Evolutionary conservation across 163 green algal genomes (phyloP).

Genomic region (Volvox carteri): DNA sequence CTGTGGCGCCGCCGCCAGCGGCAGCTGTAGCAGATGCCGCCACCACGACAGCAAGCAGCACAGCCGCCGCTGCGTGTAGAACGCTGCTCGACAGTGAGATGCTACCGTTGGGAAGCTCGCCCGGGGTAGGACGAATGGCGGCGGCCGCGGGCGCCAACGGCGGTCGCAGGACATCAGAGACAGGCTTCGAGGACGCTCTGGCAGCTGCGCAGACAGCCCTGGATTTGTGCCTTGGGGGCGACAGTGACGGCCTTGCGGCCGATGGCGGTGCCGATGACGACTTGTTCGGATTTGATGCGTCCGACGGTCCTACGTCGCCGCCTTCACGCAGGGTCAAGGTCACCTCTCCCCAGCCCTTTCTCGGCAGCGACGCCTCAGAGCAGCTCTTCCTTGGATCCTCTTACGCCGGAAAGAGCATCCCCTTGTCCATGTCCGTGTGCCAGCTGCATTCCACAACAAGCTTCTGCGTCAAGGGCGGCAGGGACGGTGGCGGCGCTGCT

Average conservation of each 20-base stretch:
- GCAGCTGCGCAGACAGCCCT: slow-evolving; percentile 34
- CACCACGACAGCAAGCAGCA: too few relatives aligned
- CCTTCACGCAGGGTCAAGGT: background rate
- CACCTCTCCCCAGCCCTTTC: background rate
- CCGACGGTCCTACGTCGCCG: slow-evolving; percentile 3
- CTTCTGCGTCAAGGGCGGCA: slow-evolving; percentile 7
- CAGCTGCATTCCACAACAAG: slow-evolving; percentile 52
- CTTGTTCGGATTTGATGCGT: slow-evolving; percentile 35
- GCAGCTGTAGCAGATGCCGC: background rate
- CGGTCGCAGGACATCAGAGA: background rate
- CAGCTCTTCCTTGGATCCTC: background rate
- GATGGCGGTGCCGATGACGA: slow-evolving; percentile 25
- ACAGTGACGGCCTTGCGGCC: background rate
- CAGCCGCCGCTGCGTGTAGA: background rate
- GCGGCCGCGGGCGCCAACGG: background rate
- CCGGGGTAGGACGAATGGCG: background rate
- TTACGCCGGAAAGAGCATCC: background rate
- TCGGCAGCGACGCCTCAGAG: background rate
- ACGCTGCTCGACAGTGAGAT: background rate
- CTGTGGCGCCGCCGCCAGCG: background rate
- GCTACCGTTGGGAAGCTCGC: slow-evolving; percentile 18
- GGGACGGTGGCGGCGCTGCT: background rate
- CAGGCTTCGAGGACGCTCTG: slow-evolving; percentile 30
- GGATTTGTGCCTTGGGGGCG: slow-evolving; percentile 24
- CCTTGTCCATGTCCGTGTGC: slow-evolving; percentile 13